These are phyloP conservation scores for Suhomyces bolitotheri DNA, from an alignment of 1,139 yeast genomes.

Conservation along the genomic window DNA sequence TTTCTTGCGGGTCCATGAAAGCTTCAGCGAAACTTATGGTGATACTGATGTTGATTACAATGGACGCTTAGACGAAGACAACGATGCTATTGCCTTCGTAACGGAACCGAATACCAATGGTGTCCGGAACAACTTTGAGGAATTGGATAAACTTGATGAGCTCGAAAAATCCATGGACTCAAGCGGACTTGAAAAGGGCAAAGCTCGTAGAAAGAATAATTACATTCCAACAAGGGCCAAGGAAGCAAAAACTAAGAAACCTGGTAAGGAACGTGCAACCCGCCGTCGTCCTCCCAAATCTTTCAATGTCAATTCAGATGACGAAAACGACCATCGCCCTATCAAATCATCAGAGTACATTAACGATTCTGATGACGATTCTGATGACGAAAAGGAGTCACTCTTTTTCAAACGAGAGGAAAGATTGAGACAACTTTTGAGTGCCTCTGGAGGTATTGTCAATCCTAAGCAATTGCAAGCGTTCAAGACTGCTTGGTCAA, in stretches of 20 bases:
- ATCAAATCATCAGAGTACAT: slow-evolving; percentile 55
- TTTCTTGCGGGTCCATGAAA: slow-evolving; percentile 29
- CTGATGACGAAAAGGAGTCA: slow-evolving; percentile 57
- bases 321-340: slow-evolving; percentile 18
- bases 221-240: slow-evolving; percentile 10
- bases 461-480: slow-evolving; percentile 37
- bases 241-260: slow-evolving; percentile 8
- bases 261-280: slow-evolving; percentile 4
- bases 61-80: slow-evolving; percentile 23
- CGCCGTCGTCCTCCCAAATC: slow-evolving; percentile 22
- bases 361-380: slow-evolving; percentile 65
- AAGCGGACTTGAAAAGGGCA: slow-evolving; percentile 19
- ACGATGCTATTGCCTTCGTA: slow-evolving; percentile 38
- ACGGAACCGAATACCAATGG: slow-evolving; percentile 24
- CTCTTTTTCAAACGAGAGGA: slow-evolving; percentile 62
- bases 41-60: slow-evolving; percentile 21
- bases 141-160: slow-evolving; percentile 36
- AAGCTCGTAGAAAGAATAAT: slow-evolving; percentile 22
- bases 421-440: slow-evolving; percentile 45
- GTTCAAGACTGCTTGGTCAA: slow-evolving; percentile 42
- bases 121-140: slow-evolving; percentile 22
- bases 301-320: slow-evolving; percentile 23
- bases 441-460: slow-evolving; percentile 43
- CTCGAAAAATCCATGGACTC: slow-evolving; percentile 26
- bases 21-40: slow-evolving; percentile 22